Conservation (phyloP, 805 yeast genomes). For the Lachancea quebecensis region DNA sequence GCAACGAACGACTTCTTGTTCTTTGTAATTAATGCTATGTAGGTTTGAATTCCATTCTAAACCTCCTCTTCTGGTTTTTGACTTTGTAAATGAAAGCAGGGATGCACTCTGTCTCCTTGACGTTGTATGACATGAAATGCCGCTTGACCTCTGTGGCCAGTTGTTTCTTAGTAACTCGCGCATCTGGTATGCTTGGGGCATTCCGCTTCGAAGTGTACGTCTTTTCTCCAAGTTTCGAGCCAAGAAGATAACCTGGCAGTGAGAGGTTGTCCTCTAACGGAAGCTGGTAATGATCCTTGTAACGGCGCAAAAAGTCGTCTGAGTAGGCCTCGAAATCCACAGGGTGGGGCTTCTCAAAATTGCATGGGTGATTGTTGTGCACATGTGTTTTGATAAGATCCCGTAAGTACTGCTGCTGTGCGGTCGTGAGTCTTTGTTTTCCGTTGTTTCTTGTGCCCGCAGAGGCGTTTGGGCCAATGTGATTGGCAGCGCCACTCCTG, state of each 20-base stretch:
- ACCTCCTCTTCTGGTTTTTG: slow-evolving; percentile 53
- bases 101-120: slow-evolving; percentile 77
- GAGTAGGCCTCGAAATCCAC: slow-evolving; percentile 65
- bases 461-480: slow-evolving; percentile 24
- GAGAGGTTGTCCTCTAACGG: slow-evolving; percentile 56
- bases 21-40: too few relatives aligned
- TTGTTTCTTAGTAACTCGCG: slow-evolving; percentile 50
- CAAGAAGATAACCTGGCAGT: slow-evolving; percentile 60
- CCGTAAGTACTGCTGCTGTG: slow-evolving; percentile 59
- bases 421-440: slow-evolving; percentile 44
- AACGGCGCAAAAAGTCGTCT: slow-evolving; percentile 57
- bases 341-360: slow-evolving; percentile 45
- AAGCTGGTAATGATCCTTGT: slow-evolving; percentile 54
- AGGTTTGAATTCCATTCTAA: slow-evolving; percentile 32
- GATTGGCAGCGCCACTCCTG: slow-evolving; percentile 10
- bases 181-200: slow-evolving; percentile 19
- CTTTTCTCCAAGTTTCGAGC: slow-evolving; percentile 66
- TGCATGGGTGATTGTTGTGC: slow-evolving; percentile 66
- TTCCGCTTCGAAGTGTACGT: slow-evolving; percentile 37
- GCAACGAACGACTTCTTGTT: too few relatives aligned
- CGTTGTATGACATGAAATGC: slow-evolving; percentile 55
- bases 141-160: slow-evolving; percentile 54
- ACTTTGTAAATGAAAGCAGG: slow-evolving; percentile 86
- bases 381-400: slow-evolving; percentile 62
- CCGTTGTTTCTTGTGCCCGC: slow-evolving; percentile 45